phyloP scores from a whole-genome alignment of 2,329 filamentous ascomycete genomes.

The Curvularia eragrostidis region DNA sequence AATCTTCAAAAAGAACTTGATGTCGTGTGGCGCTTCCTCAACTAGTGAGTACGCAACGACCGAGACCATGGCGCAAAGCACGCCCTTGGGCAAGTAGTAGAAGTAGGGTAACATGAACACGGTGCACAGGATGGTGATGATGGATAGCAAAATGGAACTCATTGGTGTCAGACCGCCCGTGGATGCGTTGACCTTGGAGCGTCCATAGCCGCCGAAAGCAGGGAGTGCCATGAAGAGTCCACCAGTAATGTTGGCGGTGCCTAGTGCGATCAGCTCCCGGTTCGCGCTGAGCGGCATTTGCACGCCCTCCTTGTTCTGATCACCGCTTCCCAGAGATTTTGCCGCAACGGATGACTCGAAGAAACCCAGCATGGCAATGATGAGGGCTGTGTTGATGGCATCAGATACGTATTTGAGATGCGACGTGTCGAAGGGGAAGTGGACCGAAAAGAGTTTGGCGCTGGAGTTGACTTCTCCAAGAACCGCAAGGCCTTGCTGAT shows the following conservation, averaged over 20 bases:
- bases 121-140: conserved; percentile 82
- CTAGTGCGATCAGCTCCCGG: conserved; percentile 89
- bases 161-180: conserved; percentile 93
- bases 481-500: conserved; percentile 78
- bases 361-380: conserved; percentile 95
- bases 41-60: conserved; percentile 94
- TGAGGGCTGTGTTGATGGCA: conserved; percentile 87
- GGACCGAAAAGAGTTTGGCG: conserved; percentile 76
- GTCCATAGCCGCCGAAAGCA: conserved; percentile 92
- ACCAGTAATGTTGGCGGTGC: conserved; percentile 87
- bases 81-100: conserved; percentile 95
- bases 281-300: conserved; percentile 88
- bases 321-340: conserved; percentile 73
- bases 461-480: conserved; percentile 80
- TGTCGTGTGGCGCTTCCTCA: conserved; percentile 92
- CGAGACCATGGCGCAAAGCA: conserved; percentile 91
- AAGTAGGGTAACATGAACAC: conserved; percentile 87
- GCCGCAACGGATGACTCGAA: conserved; percentile 97
- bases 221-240: conserved; percentile 92
- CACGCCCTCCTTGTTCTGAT: conserved; percentile 66
- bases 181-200: conserved; percentile 92
- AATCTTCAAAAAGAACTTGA: conserved; percentile 86
- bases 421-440: conserved; percentile 80
- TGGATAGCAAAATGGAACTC: conserved; percentile 84
- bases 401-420: conserved; percentile 84